These are phyloP conservation scores for Ascocoryne sarcoides DNA, from an alignment of 2,329 filamentous ascomycete species.

Conservation along the genomic window DNA sequence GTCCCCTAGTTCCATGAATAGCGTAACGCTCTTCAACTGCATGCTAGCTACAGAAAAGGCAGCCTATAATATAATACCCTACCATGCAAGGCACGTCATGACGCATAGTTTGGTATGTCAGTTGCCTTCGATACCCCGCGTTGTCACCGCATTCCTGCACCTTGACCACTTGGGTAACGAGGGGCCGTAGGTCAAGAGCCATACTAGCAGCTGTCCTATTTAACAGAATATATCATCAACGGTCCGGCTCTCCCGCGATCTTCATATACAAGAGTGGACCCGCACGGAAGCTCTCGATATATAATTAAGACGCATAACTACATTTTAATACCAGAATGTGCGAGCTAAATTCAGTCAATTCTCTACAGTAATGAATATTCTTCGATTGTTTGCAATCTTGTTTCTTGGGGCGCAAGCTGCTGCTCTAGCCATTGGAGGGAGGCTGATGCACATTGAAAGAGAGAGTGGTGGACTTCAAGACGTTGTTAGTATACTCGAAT, in stretches of 20 bases:
- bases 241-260: not conserved
- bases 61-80: not conserved
- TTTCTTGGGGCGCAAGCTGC: conserved; percentile 36
- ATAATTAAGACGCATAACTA: too few species aligned
- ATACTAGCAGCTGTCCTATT: not conserved
- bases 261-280: not conserved
- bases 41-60: not conserved
- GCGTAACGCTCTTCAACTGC: not conserved
- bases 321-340: too few species aligned
- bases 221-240: too few species aligned
- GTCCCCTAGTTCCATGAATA: not conserved
- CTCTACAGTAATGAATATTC: conserved; percentile 30
- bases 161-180: not conserved
- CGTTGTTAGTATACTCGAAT: conserved; percentile 35
- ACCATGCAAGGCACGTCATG: not conserved
- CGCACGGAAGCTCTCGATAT: too few species aligned
- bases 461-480: conserved; percentile 45
- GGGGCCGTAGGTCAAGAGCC: not conserved
- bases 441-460: conserved; percentile 39
- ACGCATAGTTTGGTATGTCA: not conserved
- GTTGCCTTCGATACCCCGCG: not conserved
- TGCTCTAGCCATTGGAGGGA: conserved; percentile 40
- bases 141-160: not conserved
- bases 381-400: conserved; percentile 26
- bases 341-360: too few species aligned